Base-by-base conservation (phyloP, 2,329 filamentous ascomycete species). In the Botryotinia narcissicola region DNA sequence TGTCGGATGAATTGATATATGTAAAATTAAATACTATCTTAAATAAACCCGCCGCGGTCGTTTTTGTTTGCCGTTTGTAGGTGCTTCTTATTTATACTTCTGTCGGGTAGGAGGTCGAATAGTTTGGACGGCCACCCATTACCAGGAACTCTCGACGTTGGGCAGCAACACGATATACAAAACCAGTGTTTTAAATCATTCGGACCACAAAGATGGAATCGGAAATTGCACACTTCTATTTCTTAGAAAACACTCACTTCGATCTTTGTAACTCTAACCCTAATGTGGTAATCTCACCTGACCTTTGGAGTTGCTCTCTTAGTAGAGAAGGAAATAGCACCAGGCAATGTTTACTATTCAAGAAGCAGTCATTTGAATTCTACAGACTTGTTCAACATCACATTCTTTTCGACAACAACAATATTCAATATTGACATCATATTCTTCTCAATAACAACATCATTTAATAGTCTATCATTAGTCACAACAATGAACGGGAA, bases 251-350 rank as follows among this genome's bases (percentile, higher is more conserved):
- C 25, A n/a, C 25, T n/a, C 25, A n/a, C 5, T 8, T 14, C 12
- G 4, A 14, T 6, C 48, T n/a, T 7, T n/a, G 5, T 1, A 51
- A n/a, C 25, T n/a, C 12, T 0, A 16, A 16, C 3, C 25, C 48
- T n/a, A n/a, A 54, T n/a, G 25, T 54, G 25, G 48, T n/a, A 54
- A 25, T 54, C 25, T 14, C 48, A n/a, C 48, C 48, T 54, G 48
- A 54, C 25, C 12, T 16, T 54, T 54, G 12, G 25, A 25, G 22
- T n/a, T 51, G 48, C 25, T n/a, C 25, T 14, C 14, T n/a, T 16
- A 1, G 5, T 16, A 54, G 7, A n/a, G 25, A 16, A 44, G n/a
- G 37, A 63, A 63, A 16, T n/a, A 42, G 25, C 40, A 22, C 16
- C n/a, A 37, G 10, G 7, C 16, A 16, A 4, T n/a, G 14, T 40